These are phyloP conservation scores for Periconia sp. DNA, from an alignment of 2,329 filamentous ascomycete species.

Conservation along the genomic window DNA sequence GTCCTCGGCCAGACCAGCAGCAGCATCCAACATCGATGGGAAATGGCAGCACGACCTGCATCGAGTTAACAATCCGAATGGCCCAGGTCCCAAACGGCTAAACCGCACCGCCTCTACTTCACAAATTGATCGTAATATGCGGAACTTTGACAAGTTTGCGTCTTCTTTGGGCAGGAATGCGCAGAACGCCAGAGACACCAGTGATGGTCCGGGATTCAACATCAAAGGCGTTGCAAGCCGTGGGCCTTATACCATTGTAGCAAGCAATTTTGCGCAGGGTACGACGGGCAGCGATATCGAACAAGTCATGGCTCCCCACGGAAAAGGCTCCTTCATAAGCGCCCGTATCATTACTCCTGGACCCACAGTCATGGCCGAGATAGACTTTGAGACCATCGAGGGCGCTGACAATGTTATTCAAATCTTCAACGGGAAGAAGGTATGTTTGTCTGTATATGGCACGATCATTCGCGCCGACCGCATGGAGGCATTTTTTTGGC, in stretches of 20 bases:
- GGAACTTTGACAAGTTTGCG: constrained; percentile 46
- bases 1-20: constrained; percentile 44
- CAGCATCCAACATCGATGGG: constrained; percentile 61
- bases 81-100: constrained; percentile 36
- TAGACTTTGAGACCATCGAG: constrained; percentile 71
- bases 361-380: constrained; percentile 76
- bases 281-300: constrained; percentile 83
- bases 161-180: constrained; percentile 26
- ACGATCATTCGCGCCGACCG: no score
- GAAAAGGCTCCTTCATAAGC: constrained; percentile 59
- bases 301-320: constrained; percentile 76
- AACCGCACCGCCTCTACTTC: constrained; percentile 43
- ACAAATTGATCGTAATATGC: constrained; percentile 45
- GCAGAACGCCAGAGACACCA: constrained; percentile 30
- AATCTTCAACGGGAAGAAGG: constrained; percentile 78
- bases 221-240: constrained; percentile 66
- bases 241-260: constrained; percentile 71
- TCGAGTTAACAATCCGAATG: constrained; percentile 45
- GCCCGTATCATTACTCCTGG: constrained; percentile 68
- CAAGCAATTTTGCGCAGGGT: constrained; percentile 79
- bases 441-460: constrained; percentile 44
- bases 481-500: neutral
- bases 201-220: constrained; percentile 54
- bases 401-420: constrained; percentile 74
- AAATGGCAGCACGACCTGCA: constrained; percentile 76